phyloP scores from a whole-genome alignment of 2,329 filamentous ascomycete species.

The Fusarium sublunatum region DNA sequence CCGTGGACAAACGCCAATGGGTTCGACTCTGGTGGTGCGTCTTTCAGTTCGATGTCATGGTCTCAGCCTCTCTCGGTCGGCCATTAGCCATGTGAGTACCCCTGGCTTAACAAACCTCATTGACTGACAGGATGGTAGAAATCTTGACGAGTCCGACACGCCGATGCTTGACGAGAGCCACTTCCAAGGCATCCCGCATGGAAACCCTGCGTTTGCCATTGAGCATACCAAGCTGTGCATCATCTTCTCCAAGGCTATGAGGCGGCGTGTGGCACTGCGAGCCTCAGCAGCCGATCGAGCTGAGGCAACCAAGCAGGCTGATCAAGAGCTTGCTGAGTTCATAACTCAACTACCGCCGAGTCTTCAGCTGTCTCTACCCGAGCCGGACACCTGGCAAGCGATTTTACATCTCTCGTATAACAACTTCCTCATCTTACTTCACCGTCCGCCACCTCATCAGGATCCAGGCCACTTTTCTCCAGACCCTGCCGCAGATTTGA shows the following conservation, averaged over 20 bases:
- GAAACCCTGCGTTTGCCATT: constrained; percentile 58
- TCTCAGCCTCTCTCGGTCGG: constrained; percentile 58
- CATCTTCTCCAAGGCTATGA: constrained; percentile 57
- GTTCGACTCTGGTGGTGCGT: constrained; percentile 56
- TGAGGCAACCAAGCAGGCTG: constrained; percentile 47
- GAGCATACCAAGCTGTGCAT: constrained; percentile 62
- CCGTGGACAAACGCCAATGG: constrained; percentile 52
- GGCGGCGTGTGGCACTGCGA: constrained; percentile 41
- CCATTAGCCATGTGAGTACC: constrained; percentile 60
- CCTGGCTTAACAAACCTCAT: neutral
- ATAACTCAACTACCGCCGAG: constrained; percentile 45
- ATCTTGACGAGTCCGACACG: constrained; percentile 63
- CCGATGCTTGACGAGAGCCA: constrained; percentile 56
- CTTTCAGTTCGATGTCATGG: constrained; percentile 54
- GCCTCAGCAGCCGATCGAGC: constrained; percentile 41
- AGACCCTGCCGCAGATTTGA: constrained; percentile 41
- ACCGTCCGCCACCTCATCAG: constrained; percentile 45
- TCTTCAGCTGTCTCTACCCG: constrained; percentile 40
- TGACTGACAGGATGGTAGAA: constrained; percentile 40
- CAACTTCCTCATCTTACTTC: constrained; percentile 51
- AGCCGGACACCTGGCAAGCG: constrained; percentile 46
- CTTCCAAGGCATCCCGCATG: constrained; percentile 56
- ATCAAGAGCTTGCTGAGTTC: constrained; percentile 49
- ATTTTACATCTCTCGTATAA: constrained; percentile 52
- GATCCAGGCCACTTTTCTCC: constrained; percentile 16